Base-by-base conservation (phyloP, 2,329 filamentous ascomycete species). In the Trichoderma gracile region DNA sequence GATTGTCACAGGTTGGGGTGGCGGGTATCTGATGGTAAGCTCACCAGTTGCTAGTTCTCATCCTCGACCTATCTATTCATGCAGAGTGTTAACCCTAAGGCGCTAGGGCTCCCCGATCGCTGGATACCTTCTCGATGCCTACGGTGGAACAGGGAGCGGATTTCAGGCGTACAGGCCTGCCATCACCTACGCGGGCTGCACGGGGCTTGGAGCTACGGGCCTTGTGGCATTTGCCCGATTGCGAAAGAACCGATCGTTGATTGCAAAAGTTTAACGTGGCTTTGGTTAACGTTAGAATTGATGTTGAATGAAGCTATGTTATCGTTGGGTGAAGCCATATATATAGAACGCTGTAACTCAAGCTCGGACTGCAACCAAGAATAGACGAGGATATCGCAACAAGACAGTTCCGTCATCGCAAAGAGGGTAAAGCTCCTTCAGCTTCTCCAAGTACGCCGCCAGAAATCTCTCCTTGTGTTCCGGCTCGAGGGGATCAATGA, bases 1-100 rank as follows among this genome's bases (percentile, higher is more conserved):
- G 82, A 79, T 84, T 46, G 80, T 86, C 2, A 86, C 82, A 0
- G 81, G 82, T 3, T 88, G 84, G 85, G 78, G 79, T 6, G 82
- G 80, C 2, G 85, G 86, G 0, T 88, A 88, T 74, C 74, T 87
- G 6, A 77, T 86, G 76, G 81, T 2, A 82, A 79, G 65, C 46
- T 7, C 7, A 46, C 6, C 9, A 6, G 8, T 21, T 1, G 3
- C 6, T 17, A 30, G 14, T 47, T 12, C 45, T 15, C n/a, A 33
- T 8, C n/a, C 14, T 2, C 2, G n/a, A 8, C 53, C 38, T n/a
- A 12, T 0, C 5, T 45, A 7, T 25, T 45, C 2, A 61, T 21
- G 23, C 12, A 14, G 12, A 3, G 33, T 5, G 3, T 14, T 38
- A 14, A 38, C 33, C 4, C 3, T 38, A 9, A 3, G 12, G 33